Conservation (phyloP, 306 rosid genomes). For the Hippophae tibetana region DNA sequence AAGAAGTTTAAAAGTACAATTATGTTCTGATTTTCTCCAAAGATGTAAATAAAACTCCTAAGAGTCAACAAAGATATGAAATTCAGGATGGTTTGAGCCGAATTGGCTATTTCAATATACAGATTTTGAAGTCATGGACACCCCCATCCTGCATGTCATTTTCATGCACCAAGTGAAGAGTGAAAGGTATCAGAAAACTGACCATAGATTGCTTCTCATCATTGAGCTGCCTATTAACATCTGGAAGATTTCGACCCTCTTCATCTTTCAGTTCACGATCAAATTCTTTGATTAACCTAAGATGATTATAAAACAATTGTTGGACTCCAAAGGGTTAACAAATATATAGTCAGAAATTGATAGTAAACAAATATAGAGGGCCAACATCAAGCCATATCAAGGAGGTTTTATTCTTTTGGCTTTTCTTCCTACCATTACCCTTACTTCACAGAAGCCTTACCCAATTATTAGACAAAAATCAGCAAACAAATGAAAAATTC, state of each 20-base stretch:
- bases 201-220: conserved; percentile 98
- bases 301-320: conserved; percentile 10
- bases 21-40: too few species aligned
- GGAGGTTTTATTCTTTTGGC: too few species aligned
- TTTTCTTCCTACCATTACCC: background rate
- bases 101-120: background rate
- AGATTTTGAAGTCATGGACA: background rate
- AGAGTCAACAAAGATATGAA: too few species aligned
- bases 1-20: too few species aligned
- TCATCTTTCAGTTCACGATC: conserved; percentile 91
- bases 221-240: conserved; percentile 86
- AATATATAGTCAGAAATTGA: background rate
- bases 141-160: background rate
- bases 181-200: conserved; percentile 7
- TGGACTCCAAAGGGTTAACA: background rate
- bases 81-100: too few species aligned
- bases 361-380: background rate
- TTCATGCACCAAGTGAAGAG: conserved; percentile 6
- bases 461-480: too few species aligned
- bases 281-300: conserved; percentile 86
- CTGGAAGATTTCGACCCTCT: conserved; percentile 70
- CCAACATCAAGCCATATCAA: background rate
- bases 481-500: too few species aligned
- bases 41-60: too few species aligned
- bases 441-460: background rate